Conservation (phyloP, 495 filamentous ascomycete genomes). For the Ascobolus immersus region DNA sequence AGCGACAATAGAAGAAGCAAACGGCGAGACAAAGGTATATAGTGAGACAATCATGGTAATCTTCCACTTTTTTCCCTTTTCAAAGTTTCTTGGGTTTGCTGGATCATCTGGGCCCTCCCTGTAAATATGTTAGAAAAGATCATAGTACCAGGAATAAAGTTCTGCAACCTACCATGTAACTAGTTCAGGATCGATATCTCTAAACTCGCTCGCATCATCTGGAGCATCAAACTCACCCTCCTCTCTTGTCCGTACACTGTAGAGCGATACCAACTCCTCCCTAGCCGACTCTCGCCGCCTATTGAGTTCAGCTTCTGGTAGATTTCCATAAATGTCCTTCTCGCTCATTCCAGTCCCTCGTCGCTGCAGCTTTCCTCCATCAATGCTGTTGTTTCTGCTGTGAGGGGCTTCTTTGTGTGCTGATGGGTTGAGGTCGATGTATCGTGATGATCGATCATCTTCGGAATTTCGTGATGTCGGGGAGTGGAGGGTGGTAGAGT, state of each 20-base stretch:
- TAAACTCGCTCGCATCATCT: constrained; percentile 12
- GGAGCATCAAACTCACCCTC: constrained; percentile 12
- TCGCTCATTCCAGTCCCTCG: constrained; percentile 7
- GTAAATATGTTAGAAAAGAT: neutral
- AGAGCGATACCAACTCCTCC: constrained; percentile 9
- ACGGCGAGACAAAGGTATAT: constrained; percentile 49
- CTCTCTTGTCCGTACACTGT: constrained; percentile 7
- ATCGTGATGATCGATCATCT: no score
- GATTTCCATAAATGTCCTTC: constrained; percentile 7
- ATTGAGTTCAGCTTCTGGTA: constrained; percentile 6
- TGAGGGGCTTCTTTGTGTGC: no score
- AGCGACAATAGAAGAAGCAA: constrained; percentile 42
- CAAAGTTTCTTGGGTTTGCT: constrained; percentile 23
- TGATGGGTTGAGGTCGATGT: no score
- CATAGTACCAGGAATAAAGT: neutral
- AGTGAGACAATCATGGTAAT: constrained; percentile 19
- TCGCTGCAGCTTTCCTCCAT: no score
- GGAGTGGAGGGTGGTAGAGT: no score
- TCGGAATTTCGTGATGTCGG: no score
- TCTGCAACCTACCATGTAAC: constrained; percentile 11
- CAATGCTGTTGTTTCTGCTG: no score
- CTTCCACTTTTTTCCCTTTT: constrained; percentile 20
- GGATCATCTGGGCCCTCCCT: constrained; percentile 17
- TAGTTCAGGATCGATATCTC: constrained; percentile 12
- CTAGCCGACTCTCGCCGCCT: constrained; percentile 10